Conservation (phyloP, 2,329 filamentous ascomycete species). For the Colletotrichum sp. region DNA sequence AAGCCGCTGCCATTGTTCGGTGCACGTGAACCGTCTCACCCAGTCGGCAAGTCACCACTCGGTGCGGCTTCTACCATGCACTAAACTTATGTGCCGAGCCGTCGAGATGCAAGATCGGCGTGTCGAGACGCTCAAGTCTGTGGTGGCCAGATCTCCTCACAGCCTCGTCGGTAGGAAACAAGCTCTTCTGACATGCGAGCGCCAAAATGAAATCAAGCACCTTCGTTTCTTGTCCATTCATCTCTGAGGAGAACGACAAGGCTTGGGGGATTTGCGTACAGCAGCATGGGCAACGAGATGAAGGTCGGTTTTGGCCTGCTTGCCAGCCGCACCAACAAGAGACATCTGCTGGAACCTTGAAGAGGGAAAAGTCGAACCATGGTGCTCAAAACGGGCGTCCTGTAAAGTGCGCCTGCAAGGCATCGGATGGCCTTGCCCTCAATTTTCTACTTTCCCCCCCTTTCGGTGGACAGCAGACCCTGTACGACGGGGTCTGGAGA, state of each 20-base stretch:
- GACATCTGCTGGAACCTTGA: background rate
- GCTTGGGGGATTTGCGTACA: background rate
- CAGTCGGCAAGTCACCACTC: background rate
- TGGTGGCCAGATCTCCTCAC: background rate
- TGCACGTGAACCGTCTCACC: background rate
- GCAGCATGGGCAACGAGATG: background rate
- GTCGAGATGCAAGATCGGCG: background rate
- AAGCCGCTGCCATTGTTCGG: background rate
- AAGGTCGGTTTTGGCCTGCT: background rate
- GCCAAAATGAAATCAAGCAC: background rate
- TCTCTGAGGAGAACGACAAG: background rate
- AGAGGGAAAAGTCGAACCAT: constrained; percentile 6
- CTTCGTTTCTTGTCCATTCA: background rate
- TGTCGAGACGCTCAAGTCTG: background rate
- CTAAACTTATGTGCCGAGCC: constrained; percentile 1
- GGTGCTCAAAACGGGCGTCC: constrained; percentile 4
- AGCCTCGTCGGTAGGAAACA: background rate
- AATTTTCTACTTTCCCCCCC: background rate
- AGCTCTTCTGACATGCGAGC: background rate
- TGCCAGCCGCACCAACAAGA: background rate
- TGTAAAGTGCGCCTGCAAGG: background rate
- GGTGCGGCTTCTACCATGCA: background rate
- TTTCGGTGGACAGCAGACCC: background rate
- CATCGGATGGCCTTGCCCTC: background rate
- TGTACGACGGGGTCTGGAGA: background rate